Base-by-base conservation (phyloP, 2,329 filamentous ascomycete genomes). In the Fusarium sp. region DNA sequence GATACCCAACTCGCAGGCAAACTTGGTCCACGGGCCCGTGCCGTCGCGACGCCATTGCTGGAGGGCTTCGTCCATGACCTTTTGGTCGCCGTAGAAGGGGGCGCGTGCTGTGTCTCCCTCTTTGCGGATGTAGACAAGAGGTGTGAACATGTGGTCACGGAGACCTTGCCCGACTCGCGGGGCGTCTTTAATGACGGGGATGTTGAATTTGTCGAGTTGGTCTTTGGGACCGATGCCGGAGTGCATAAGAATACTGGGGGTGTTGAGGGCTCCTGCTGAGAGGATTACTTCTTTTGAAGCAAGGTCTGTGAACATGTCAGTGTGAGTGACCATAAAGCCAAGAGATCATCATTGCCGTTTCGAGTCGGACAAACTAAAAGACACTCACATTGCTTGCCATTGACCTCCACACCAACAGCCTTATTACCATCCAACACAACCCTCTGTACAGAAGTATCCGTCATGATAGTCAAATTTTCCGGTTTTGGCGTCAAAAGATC, bases 31-130 rank as follows among this genome's bases (percentile, higher is more conserved):
- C 0, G 76, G 71, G 0, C 82, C 81, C 0, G 80, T 79, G 0
- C 79, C 78, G 54, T 83, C 80, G 2, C 72, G 74, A 32, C 78
- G 76, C 83, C 85, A 86, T 65, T 85, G 81, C 37, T 78, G 75
- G n/a, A 83, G 75, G 0, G 84, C 84, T 1, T 73, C 75, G 3
- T 80, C 81, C 78, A 82, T 82, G 9, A 74, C 77, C 5, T 77
- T 69, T 22, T 79, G 63, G 65, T 81, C 75, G 11, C 78, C 75
- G 75, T 83, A 87, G 71, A 85, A 86, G 1, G 75, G 68, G 4
- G 78, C 78, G 2, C 83, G 81, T 17, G 80, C 78, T 4, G 81
- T 82, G 48, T 75, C 81, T 6, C 77, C 76, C 4, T 80, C 76
- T 2, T 78, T 79, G 13, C 81, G 79, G 5, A 77, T 76, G 56